These are phyloP conservation scores for Lepidium didymum DNA, from an alignment of 345 rosid species.

Conservation along the genomic window DNA sequence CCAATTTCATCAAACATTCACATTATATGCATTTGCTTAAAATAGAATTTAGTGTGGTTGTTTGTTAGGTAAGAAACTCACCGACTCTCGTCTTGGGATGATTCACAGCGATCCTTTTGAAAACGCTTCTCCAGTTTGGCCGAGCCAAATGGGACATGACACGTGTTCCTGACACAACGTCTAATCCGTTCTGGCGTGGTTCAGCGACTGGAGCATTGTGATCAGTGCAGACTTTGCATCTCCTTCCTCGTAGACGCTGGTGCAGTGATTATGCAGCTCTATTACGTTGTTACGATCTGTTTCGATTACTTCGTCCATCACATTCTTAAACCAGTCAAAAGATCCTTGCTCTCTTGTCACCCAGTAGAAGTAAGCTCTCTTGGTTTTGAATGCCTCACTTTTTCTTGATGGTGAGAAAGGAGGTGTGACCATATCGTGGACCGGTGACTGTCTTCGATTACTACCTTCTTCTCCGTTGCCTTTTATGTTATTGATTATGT, in stretches of 20 bases:
- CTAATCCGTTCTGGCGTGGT: constrained; percentile 69
- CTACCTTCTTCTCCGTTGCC: constrained; percentile 21
- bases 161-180: constrained; percentile 72
- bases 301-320: constrained; percentile 67
- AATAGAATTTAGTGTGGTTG: neutral
- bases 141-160: constrained; percentile 80
- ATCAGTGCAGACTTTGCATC: constrained; percentile 80
- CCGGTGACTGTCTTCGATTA: constrained; percentile 37
- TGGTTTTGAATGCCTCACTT: constrained; percentile 48
- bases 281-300: constrained; percentile 60
- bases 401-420: constrained; percentile 21
- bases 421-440: constrained; percentile 29
- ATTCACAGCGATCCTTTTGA: constrained; percentile 50
- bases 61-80: constrained; percentile 22
- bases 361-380: constrained; percentile 82
- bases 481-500: constrained; percentile 59
- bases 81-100: constrained; percentile 59
- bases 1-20: neutral
- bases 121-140: constrained; percentile 69
- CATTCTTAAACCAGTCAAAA: constrained; percentile 81
- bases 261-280: constrained; percentile 72
- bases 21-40: neutral
- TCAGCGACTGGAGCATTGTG: constrained; percentile 67
- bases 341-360: constrained; percentile 86
- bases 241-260: constrained; percentile 86